phyloP scores from a whole-genome alignment of 345 rosid species.

The Pugionium cornutum region DNA sequence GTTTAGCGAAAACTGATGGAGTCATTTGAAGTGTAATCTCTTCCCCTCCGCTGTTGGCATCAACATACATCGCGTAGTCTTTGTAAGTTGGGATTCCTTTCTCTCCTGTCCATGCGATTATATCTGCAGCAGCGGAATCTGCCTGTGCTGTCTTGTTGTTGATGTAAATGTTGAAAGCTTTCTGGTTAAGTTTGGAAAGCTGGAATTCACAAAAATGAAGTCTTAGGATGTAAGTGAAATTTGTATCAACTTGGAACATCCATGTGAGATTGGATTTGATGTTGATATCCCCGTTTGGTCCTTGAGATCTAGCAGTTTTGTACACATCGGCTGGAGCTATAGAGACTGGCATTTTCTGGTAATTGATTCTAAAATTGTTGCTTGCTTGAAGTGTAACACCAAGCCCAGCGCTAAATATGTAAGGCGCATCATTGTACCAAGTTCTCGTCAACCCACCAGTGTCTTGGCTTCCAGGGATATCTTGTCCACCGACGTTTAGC shows the following conservation, averaged over 20 bases:
- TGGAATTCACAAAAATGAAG: slow-evolving; percentile 76
- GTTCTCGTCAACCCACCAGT: slow-evolving; percentile 56
- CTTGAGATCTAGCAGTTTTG: slow-evolving; percentile 61
- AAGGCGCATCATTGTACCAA: slow-evolving; percentile 76
- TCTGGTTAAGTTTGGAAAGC: slow-evolving; percentile 52
- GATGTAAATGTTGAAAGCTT: slow-evolving; percentile 62
- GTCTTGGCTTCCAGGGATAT: slow-evolving; percentile 58
- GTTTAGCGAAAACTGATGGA: slow-evolving; percentile 58
- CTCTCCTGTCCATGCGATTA: slow-evolving; percentile 55
- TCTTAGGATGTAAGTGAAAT: slow-evolving; percentile 66
- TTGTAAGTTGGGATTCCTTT: slow-evolving; percentile 53
- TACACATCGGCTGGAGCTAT: slow-evolving; percentile 66
- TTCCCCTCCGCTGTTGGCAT: slow-evolving; percentile 44
- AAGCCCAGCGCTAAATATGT: slow-evolving; percentile 48
- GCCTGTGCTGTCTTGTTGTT: slow-evolving; percentile 62
- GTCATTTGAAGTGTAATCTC: slow-evolving; percentile 50
- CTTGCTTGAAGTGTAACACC: slow-evolving; percentile 47
- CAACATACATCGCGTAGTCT: slow-evolving; percentile 56
- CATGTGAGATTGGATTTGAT: slow-evolving; percentile 65
- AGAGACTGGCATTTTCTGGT: slow-evolving; percentile 43
- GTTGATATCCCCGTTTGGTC: slow-evolving; percentile 43
- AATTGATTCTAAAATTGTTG: slow-evolving; percentile 38
- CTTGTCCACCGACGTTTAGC: slow-evolving; percentile 70
- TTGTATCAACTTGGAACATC: slow-evolving; percentile 68
- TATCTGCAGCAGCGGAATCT: slow-evolving; percentile 49